Evolutionary conservation across 129 eudicot genomes (phyloP), one percentile per base, ranked within the genome.

Genomic region (Flaveria linearis): DNA sequence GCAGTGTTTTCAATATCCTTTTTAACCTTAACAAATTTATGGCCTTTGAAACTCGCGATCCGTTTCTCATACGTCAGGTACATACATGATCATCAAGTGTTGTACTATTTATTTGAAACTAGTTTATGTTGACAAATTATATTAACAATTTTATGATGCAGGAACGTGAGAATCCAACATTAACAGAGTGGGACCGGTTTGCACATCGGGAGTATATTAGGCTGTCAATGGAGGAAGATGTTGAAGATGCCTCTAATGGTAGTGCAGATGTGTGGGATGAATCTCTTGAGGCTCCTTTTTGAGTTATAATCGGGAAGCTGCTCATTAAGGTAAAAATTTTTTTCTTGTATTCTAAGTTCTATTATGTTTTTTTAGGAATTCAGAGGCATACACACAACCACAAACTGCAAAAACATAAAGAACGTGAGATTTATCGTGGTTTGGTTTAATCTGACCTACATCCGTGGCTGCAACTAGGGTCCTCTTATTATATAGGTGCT

Each of bases 171-270:
- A 95, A 95, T 78, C 99, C 99, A 68, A 86, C 87, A 61, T 85
- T 89, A 89, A 95, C 97, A 5, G 99, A 95, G 47, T 95, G 99
- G 99, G 99, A 95, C 74, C 92, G 99, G 17, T 95, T 95, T 82
- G 99, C 99, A 8, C 99, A 91, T 78, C 83, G 99, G 74, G 99
- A 95, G 70, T 95, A 90, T 60, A 90, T 90, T 43, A 81, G 96
- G 82, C 88, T 90, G 16, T 90, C 96, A 53, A 90, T 90, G 96
- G 96, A 90, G 63, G 92, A 90, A 76, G 92, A 90, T 87, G 96
- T 86, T 55, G 96, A 90, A 69, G 96, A 89, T 49, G 92, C 92
- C 70, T 87, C 96, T 15, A 90, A 90, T 63, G 96, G 96, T 23
- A 90, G 96, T 81, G 96, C 92, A 78, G 96, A 90, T 81, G 96